Base-by-base conservation (phyloP, 805 yeast species). In the Candida ponderosae region DNA sequence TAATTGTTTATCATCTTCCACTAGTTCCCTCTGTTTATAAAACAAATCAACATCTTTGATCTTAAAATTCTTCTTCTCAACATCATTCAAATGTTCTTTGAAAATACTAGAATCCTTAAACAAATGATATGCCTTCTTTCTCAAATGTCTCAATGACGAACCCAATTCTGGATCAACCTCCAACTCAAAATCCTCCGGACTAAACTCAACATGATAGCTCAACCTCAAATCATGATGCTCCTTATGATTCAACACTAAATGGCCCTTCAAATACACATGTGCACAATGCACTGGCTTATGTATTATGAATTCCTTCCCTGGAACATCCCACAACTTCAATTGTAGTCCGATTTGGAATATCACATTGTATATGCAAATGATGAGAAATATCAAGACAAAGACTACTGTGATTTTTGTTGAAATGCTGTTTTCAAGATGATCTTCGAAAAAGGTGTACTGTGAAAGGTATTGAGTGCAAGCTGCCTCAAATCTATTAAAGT, bases 251-350 rank as follows among this genome's bases (percentile, higher is more conserved):
- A 50, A 42, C 1, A 57, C 40, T 3, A 75, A 50, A 38, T 76
- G 71, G 35, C 81, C 63, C 19, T 72, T 59, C 6, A 77, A 71
- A 43, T 76, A 76, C 1, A 81, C 65, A 56, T 82, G 87, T 1
- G 93, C 88, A 59, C 88, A 82, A 54, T 81, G 90, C 7, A 79
- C 78, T 0, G 90, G 93, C 19, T 75, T 71, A 32, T 81, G 83
- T n/a, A 70, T 67, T 53, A 81, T 81, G 19, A 76, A 72, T 38
- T 79, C 82, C 45, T 74, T 70, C 14, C 75, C 75, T 23, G 70
- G 70, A 43, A 69, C 61, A 21, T 69, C 69, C 78, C 77, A 72
- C 5, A 62, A 41, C 1, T 56, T 56, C 6, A 68, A 47, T 40
- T 56, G 56, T 3, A 69, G 59, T 1, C 76, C 77, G 21, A 62